phyloP scores from a whole-genome alignment of 73 alveolate species.

The Breviolum minutum region DNA sequence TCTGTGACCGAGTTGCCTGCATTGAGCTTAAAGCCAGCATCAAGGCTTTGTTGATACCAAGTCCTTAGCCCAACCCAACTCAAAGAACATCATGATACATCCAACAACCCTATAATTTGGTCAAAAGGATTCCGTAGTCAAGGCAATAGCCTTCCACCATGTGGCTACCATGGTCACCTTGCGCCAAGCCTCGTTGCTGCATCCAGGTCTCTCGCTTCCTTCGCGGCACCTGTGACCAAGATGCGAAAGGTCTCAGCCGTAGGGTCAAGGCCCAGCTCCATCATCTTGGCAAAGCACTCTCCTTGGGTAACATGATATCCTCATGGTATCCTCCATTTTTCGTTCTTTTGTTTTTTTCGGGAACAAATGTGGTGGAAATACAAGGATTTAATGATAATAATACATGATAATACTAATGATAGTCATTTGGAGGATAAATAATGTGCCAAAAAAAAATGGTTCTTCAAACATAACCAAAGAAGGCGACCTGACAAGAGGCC shows the following conservation, averaged over 20 bases:
- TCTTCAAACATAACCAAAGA: no score
- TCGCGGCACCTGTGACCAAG: neutral
- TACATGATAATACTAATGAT: no score
- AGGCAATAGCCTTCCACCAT: neutral
- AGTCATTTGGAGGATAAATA: no score
- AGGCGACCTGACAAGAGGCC: no score
- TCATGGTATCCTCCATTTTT: neutral
- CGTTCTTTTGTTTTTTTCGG: no score
- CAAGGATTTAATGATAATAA: no score
- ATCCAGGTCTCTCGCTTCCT: neutral
- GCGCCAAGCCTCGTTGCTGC: neutral
- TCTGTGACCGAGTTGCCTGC: neutral
- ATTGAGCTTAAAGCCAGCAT: neutral
- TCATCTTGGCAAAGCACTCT: slow-evolving; percentile 10
- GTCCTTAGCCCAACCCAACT: neutral
- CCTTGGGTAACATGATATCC: neutral
- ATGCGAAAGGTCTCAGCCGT: neutral
- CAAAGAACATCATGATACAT: neutral
- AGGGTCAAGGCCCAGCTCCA: slow-evolving; percentile 1
- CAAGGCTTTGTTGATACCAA: slow-evolving; percentile 18
- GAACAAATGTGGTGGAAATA: no score
- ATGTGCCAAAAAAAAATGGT: no score
- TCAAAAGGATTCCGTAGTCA: neutral
- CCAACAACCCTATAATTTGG: neutral
- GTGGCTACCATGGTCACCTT: neutral